Evolutionary conservation across 83 land plant genomes (phyloP).

Genomic region (Picea mariana): DNA sequence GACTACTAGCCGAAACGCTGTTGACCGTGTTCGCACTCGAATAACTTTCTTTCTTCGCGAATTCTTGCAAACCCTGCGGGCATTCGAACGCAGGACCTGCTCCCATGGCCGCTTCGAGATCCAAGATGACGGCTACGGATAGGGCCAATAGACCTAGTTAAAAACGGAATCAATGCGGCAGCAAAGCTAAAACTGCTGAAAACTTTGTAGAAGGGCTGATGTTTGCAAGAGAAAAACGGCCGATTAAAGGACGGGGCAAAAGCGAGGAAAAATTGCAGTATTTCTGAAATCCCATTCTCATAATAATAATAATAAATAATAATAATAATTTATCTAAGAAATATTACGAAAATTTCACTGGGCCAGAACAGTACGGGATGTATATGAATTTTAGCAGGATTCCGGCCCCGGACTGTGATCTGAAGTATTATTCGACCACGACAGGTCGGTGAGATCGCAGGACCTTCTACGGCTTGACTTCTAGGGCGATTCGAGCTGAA

Average conservation of each 20-base stretch:
- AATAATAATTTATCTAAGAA: too few species aligned
- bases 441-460: background rate
- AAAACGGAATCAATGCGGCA: background rate
- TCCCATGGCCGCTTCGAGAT: slow-evolving; percentile 13
- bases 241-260: background rate
- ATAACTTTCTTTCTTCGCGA: slow-evolving; percentile 6
- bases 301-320: background rate
- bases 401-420: too few species aligned
- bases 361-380: too few species aligned
- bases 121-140: slow-evolving; percentile 1
- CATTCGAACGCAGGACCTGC: slow-evolving; percentile 6
- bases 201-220: too few species aligned
- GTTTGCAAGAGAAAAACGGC: too few species aligned
- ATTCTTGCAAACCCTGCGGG: slow-evolving; percentile 1
- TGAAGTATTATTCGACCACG: too few species aligned
- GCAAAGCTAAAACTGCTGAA: background rate
- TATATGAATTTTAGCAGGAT: too few species aligned
- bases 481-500: too few species aligned
- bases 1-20: background rate
- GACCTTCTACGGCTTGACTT: slow-evolving; percentile 2
- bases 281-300: background rate
- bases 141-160: background rate
- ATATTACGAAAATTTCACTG: too few species aligned
- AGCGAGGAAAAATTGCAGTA: background rate
- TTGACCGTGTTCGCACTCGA: background rate